Conservation (phyloP, 148 eudicot species). For the Camellia granthamiana region DNA sequence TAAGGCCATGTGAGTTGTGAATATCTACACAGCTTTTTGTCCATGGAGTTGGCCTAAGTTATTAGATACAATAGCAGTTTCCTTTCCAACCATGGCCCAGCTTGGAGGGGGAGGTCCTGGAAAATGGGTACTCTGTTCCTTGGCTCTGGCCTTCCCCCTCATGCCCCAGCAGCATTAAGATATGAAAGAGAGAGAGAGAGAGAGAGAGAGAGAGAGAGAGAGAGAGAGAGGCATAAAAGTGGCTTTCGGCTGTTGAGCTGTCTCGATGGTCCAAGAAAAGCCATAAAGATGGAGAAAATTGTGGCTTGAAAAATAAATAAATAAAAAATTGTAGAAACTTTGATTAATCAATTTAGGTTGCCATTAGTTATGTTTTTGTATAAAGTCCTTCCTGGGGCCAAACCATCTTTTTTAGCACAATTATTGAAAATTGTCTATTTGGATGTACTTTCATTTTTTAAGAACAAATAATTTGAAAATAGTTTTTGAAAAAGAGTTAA, state of each 20-base stretch:
- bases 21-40: not conserved
- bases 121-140: slow-evolving; percentile 7
- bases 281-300: not conserved
- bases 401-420: not conserved
- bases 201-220: too few relatives aligned
- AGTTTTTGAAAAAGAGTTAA: too few relatives aligned
- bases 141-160: not conserved
- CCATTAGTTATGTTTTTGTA: too few relatives aligned
- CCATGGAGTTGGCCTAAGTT: not conserved
- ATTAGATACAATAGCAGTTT: not conserved
- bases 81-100: slow-evolving; percentile 19
- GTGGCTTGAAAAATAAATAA: too few relatives aligned
- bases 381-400: too few relatives aligned
- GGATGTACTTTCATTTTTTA: not conserved
- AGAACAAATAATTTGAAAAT: too few relatives aligned
- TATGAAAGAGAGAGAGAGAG: not conserved
- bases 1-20: too few relatives aligned
- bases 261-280: not conserved
- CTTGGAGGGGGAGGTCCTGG: slow-evolving; percentile 11
- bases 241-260: not conserved
- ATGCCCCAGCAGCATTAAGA: not conserved
- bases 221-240: not conserved
- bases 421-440: not conserved
- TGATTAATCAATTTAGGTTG: too few relatives aligned
- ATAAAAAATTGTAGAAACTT: too few relatives aligned